phyloP scores from a whole-genome alignment of 2,329 filamentous ascomycete genomes.

The Scedosporium boydii region DNA sequence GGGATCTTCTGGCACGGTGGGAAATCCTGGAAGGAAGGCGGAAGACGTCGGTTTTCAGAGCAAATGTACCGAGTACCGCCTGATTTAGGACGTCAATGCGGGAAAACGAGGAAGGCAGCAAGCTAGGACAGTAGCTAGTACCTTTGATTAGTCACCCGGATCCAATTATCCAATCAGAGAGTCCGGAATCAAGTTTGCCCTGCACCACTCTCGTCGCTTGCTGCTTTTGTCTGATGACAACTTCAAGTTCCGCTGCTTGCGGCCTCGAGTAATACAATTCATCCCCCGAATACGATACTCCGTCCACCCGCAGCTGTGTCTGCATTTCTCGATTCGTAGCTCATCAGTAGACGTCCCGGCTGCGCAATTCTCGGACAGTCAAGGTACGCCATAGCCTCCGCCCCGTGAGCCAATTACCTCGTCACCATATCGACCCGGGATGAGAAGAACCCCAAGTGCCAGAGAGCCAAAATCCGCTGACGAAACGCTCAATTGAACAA shows the following conservation, averaged over 20 bases:
- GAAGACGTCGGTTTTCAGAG: no score
- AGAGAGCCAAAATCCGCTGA: neutral
- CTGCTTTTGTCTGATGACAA: constrained; percentile 6
- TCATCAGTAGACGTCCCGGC: neutral
- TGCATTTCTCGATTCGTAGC: neutral
- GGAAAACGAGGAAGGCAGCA: no score
- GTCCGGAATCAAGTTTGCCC: constrained; percentile 1
- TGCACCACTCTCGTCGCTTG: neutral
- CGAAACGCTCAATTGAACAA: neutral
- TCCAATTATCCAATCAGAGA: neutral
- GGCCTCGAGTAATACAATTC: neutral
- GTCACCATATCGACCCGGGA: no score
- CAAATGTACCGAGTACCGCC: no score
- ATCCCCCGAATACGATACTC: neutral
- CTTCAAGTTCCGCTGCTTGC: neutral
- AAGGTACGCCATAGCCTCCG: neutral
- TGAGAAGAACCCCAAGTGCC: no score
- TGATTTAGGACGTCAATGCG: neutral
- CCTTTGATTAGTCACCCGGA: neutral
- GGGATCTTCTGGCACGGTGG: neutral
- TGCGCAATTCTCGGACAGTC: neutral
- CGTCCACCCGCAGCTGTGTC: neutral
- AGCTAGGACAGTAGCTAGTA: neutral
- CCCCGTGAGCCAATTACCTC: no score
- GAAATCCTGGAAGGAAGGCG: neutral